Evolutionary conservation across 805 yeast genomes (phyloP).

Genomic region (Cyberlindnera euphorbiiphila): DNA sequence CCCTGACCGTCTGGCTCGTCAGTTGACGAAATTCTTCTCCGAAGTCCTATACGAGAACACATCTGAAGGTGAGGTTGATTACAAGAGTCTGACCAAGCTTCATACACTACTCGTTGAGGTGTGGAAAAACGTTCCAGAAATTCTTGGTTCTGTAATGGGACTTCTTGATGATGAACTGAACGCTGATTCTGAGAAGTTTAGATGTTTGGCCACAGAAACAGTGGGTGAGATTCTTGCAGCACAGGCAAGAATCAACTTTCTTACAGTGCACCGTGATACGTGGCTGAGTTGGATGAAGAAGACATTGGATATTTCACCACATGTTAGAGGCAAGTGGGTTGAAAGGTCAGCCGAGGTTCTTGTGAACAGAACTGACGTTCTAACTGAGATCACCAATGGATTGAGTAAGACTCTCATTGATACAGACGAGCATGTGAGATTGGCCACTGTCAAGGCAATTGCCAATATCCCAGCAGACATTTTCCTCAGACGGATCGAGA

Average conservation of each 20-base stretch:
- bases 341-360: constrained; percentile 51
- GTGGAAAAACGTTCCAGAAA: constrained; percentile 77
- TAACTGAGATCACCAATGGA: constrained; percentile 52
- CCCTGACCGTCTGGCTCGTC: constrained; percentile 69
- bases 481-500: constrained; percentile 46
- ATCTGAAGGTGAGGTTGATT: constrained; percentile 21
- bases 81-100: constrained; percentile 50
- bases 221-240: constrained; percentile 61
- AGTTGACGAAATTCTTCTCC: constrained; percentile 73
- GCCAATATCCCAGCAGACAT: constrained; percentile 41
- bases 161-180: constrained; percentile 74
- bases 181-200: constrained; percentile 60
- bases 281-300: constrained; percentile 75
- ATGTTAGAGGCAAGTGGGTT: constrained; percentile 69
- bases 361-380: constrained; percentile 39
- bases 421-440: constrained; percentile 68
- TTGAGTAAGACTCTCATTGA: constrained; percentile 69
- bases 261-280: constrained; percentile 50
- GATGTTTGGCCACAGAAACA: constrained; percentile 68
- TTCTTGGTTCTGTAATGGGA: constrained; percentile 70
- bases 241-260: constrained; percentile 52
- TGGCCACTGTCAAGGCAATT: constrained; percentile 52
- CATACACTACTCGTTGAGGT: constrained; percentile 62
- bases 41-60: constrained; percentile 56
- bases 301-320: constrained; percentile 60